Evolutionary conservation across 2,329 filamentous ascomycete species (phyloP).

Genomic region (Coniella lustricola): DNA sequence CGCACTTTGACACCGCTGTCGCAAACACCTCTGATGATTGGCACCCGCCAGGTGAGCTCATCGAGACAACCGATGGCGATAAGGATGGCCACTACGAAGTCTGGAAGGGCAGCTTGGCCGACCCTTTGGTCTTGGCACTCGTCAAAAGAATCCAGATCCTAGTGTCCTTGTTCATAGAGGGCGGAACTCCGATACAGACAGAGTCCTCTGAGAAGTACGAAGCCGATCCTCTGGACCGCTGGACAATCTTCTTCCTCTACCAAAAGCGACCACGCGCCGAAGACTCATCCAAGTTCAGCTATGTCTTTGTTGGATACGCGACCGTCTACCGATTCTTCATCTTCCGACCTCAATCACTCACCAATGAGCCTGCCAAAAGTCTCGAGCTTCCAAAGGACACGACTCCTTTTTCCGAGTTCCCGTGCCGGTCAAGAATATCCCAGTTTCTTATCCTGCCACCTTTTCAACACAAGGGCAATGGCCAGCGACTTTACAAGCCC

Average conservation of each 20-base stretch:
- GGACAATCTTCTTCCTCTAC: slow-evolving; percentile 87
- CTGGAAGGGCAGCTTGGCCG: slow-evolving; percentile 70
- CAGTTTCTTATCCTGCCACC: slow-evolving; percentile 89
- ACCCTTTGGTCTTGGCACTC: slow-evolving; percentile 62
- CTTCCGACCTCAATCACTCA: slow-evolving; percentile 41
- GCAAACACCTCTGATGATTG: slow-evolving; percentile 37
- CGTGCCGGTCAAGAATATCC: slow-evolving; percentile 76
- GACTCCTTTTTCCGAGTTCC: slow-evolving; percentile 50
- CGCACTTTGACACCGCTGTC: slow-evolving; percentile 56
- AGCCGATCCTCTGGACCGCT: slow-evolving; percentile 67
- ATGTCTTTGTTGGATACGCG: slow-evolving; percentile 80
- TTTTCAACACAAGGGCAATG: slow-evolving; percentile 75
- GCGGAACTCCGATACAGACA: slow-evolving; percentile 64
- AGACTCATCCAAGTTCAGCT: slow-evolving; percentile 46
- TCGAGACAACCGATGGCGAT: slow-evolving; percentile 53
- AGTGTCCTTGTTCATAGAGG: slow-evolving; percentile 84
- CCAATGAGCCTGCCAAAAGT: slow-evolving; percentile 19
- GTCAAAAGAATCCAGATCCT: slow-evolving; percentile 78
- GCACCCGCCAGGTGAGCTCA: slow-evolving; percentile 69
- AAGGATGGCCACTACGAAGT: slow-evolving; percentile 67
- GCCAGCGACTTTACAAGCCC: slow-evolving; percentile 70
- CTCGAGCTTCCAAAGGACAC: slow-evolving; percentile 31
- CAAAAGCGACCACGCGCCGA: slow-evolving; percentile 47
- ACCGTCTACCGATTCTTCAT: slow-evolving; percentile 85
- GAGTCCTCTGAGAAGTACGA: slow-evolving; percentile 41